phyloP scores from a whole-genome alignment of 192 early-diverging fungal species.

The Funneliformis mosseae region DNA sequence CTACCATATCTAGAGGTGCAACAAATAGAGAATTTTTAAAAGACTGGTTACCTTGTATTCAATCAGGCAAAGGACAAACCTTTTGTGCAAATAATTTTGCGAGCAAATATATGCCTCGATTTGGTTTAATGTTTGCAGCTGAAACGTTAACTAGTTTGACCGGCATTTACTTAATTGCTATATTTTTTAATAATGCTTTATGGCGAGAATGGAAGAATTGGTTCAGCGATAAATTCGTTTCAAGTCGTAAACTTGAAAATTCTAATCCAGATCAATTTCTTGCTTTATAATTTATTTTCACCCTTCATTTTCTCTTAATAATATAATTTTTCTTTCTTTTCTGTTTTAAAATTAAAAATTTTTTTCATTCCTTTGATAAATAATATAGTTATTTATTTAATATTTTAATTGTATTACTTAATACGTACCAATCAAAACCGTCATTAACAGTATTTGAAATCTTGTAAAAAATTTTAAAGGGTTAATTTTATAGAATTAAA shows the following conservation, averaged over 20 bases:
- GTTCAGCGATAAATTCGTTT: neutral
- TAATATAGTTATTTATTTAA: too few species aligned
- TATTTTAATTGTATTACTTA: too few species aligned
- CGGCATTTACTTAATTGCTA: conserved; percentile 48
- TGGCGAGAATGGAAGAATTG: conserved; percentile 51
- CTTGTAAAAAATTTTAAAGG: too few species aligned
- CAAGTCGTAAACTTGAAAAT: neutral
- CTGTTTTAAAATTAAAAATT: too few species aligned
- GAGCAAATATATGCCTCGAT: conserved; percentile 44
- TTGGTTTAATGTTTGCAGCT: conserved; percentile 49
- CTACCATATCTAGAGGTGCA: conserved; percentile 32
- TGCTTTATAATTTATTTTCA: too few species aligned
- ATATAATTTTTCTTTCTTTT: too few species aligned
- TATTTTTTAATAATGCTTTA: conserved; percentile 50
- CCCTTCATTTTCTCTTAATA: too few species aligned
- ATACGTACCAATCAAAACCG: too few species aligned
- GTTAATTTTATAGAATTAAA: too few species aligned
- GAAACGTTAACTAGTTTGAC: conserved; percentile 48
- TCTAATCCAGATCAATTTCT: neutral
- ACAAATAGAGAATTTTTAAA: conserved; percentile 20
- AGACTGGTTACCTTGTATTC: conserved; percentile 47
- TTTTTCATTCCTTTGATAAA: too few species aligned
- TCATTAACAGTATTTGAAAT: too few species aligned
- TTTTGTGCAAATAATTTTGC: conserved; percentile 40
- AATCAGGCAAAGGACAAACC: conserved; percentile 38